A percentile compares a stretch with the other conserved stretches of the same genome.
These are phyloP conservation scores for Pyracantha coccinea DNA, from an alignment of 331 rosid species.

Conservation along the genomic window DNA sequence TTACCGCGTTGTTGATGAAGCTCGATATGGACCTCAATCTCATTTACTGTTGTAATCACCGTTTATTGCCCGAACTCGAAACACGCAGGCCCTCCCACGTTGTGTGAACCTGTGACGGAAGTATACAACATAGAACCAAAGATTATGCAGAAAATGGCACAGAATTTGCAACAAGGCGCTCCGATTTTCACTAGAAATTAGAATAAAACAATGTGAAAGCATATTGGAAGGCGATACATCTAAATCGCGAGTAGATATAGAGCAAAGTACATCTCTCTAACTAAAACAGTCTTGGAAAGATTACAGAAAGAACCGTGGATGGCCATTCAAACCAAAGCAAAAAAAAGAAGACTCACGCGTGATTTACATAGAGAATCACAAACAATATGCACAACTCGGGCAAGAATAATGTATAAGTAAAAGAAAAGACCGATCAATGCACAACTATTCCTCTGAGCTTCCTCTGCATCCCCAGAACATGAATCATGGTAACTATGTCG, in stretches of 20 bases:
- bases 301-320: conserved; percentile 25
- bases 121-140: too few species aligned
- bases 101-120: too few species aligned
- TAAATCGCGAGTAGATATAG: conserved; percentile 11
- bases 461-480: conserved; percentile 3
- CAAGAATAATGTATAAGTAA: conserved; percentile 27
- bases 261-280: conserved; percentile 12
- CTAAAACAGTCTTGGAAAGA: conserved; percentile 20
- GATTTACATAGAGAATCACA: conserved; percentile 55
- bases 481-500: conserved; percentile 18
- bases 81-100: too few species aligned
- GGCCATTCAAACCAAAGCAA: conserved; percentile 29
- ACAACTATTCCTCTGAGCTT: conserved; percentile 24
- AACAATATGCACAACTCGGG: conserved; percentile 58
- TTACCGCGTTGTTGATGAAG: too few species aligned
- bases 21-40: too few species aligned
- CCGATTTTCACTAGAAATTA: background rate
- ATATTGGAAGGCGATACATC: conserved; percentile 4
- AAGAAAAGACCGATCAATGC: conserved; percentile 2
- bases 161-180: background rate
- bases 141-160: background rate
- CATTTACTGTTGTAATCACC: too few species aligned
- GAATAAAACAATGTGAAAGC: background rate
- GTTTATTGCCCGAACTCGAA: too few species aligned
- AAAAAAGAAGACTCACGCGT: conserved; percentile 23